Evolutionary conservation across 2,329 filamentous ascomycete species (phyloP).

Genomic region (Tolypocladium amazonense): DNA sequence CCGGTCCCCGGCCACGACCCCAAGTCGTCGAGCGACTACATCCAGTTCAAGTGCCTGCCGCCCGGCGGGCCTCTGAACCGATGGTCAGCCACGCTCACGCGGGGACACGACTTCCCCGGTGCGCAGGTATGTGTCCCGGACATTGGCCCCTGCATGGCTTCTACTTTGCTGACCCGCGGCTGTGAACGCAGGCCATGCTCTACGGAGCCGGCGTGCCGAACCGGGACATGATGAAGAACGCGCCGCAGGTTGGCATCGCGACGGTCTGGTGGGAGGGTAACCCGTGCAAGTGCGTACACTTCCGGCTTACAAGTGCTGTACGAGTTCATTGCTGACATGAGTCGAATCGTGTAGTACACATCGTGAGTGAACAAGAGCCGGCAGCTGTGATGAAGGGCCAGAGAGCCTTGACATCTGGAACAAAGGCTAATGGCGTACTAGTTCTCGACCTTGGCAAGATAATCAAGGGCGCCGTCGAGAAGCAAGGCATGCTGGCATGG

Average conservation of each 20-base stretch:
- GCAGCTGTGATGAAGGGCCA: not conserved
- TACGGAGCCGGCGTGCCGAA: constrained; percentile 86
- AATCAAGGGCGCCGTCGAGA: constrained; percentile 71
- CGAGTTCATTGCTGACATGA: not conserved
- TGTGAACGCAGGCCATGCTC: constrained; percentile 63
- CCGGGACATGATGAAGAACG: constrained; percentile 75
- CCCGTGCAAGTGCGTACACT: constrained; percentile 70
- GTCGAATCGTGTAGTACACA: constrained; percentile 22
- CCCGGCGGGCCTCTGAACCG: constrained; percentile 59
- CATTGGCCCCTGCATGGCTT: not conserved
- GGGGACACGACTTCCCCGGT: constrained; percentile 80
- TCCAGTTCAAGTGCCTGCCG: constrained; percentile 40
- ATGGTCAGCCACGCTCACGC: constrained; percentile 75
- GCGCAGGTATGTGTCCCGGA: constrained; percentile 52
- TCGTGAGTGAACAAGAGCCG: constrained; percentile 19
- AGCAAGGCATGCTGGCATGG: constrained; percentile 84
- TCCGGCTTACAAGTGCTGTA: not conserved
- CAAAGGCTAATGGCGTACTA: constrained; percentile 15
- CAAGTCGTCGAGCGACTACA: constrained; percentile 40
- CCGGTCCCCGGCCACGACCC: constrained; percentile 21
- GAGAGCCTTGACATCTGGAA: not conserved
- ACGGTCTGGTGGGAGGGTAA: constrained; percentile 98
- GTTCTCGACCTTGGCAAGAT: constrained; percentile 81
- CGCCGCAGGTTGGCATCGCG: constrained; percentile 81
- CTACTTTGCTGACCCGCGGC: constrained; percentile 1